These are phyloP conservation scores for Russula foetens DNA, from an alignment of 768 basidiomycete species.

Conservation along the genomic window DNA sequence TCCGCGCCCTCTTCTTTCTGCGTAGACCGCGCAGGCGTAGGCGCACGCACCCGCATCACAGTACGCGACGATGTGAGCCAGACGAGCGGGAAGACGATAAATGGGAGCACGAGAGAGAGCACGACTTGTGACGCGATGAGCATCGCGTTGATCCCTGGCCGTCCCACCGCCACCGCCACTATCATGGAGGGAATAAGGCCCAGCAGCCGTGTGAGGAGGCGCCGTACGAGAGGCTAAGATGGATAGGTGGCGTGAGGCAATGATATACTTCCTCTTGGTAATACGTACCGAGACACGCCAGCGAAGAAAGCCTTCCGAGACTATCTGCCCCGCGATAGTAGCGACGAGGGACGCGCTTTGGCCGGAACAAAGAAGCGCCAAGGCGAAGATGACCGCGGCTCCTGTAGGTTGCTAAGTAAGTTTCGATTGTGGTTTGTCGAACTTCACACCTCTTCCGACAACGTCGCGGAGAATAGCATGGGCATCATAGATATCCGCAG, in stretches of 20 bases:
- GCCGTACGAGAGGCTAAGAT: constrained; percentile 58
- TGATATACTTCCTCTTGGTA: constrained; percentile 21
- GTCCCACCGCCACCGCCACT: constrained; percentile 67
- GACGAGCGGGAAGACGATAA: constrained; percentile 75
- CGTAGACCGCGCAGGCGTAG: neutral
- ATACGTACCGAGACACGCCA: constrained; percentile 71
- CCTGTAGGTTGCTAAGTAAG: constrained; percentile 32
- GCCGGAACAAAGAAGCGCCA: constrained; percentile 78
- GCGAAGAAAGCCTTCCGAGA: constrained; percentile 82
- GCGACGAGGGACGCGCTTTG: constrained; percentile 89
- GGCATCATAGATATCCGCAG: constrained; percentile 80
- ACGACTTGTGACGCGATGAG: constrained; percentile 85
- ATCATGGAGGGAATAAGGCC: constrained; percentile 77
- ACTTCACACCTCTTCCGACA: constrained; percentile 55
- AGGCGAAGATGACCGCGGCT: constrained; percentile 80
- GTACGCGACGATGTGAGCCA: constrained; percentile 58
- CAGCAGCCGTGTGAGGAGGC: constrained; percentile 74
- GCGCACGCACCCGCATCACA: constrained; percentile 53
- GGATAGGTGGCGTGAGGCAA: constrained; percentile 12
- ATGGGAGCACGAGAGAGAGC: constrained; percentile 76
- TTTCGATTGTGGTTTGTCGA: neutral
- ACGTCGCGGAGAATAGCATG: constrained; percentile 59
- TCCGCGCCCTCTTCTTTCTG: constrained; percentile 2
- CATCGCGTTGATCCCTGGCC: constrained; percentile 60
- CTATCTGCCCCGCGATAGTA: constrained; percentile 84